Evolutionary conservation across 2,329 filamentous ascomycete species (phyloP), one percentile per base, ranked within the genome.

Genomic region (Pseudonectria foliicola): DNA sequence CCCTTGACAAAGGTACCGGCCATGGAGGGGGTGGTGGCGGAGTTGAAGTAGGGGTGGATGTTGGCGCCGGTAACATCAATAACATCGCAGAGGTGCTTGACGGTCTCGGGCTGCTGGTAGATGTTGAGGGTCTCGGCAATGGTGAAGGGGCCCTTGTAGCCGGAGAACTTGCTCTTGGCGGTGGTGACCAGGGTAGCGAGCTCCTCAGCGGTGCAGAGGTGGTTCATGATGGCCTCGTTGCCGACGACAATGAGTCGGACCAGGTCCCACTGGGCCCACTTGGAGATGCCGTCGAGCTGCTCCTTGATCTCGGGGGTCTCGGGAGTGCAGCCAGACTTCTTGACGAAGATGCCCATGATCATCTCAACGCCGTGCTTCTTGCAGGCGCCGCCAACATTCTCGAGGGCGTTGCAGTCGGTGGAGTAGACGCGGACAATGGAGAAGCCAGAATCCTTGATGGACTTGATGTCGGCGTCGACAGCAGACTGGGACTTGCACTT

Each of bases 31-130:
- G 64, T 56, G 45, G 81, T 73, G 39, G 73, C 67, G 29, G 77
- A 58, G 71, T 93, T 93, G 82, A 95, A 96, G 82, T 84, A 95
- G 49, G 89, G 80, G 70, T 96, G 89, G 54, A 93, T 79, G 74
- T 95, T 95, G 63, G 78, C 80, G 62, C 82, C 85, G 25, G 86
- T 74, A 42, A 93, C 69, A 57, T 95, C 88, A 39, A 95, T 71
- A 52, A 71, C 74, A 25, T 55, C 52, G 74, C 90, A 95, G 43
- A 95, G 73, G 31, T 62, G 63, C 23, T 57, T 52, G 37, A 71
- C 45, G 39, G 73, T 73, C 45, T 81, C 70, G 34, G 67, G 48
- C 58, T 80, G 67, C 64, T 86, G 67, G 77, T 87, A 88, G 58
- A 82, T 71, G 63, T 81, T 75, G 52, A 94, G 75, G 36, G 89